Conservation (phyloP, 495 filamentous ascomycete genomes). For the Clavariopsis aquatica region DNA sequence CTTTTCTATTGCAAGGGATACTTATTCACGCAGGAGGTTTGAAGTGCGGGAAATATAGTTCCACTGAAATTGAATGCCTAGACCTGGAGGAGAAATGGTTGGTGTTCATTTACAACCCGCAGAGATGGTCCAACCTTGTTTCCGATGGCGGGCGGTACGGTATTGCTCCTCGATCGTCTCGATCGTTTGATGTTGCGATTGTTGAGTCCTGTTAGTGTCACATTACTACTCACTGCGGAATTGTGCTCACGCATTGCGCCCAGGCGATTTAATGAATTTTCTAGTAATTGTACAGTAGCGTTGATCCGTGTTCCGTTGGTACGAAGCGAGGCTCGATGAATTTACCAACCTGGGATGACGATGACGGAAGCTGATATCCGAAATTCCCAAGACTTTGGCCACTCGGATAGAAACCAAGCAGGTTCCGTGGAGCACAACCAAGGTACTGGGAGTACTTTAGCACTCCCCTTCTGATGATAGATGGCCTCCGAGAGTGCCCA, state of each 20-base stretch:
- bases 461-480: too few relatives aligned
- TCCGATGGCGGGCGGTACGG: too few relatives aligned
- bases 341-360: too few relatives aligned
- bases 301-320: too few relatives aligned
- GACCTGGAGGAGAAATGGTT: background rate
- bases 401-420: background rate
- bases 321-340: too few relatives aligned
- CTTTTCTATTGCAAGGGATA: background rate
- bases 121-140: too few relatives aligned
- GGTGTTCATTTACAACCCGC: background rate
- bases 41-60: conserved; percentile 8
- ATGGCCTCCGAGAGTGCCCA: too few relatives aligned
- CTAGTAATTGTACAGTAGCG: too few relatives aligned
- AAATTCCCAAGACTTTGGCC: background rate
- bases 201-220: background rate
- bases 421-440: background rate
- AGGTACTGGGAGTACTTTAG: too few relatives aligned
- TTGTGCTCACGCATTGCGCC: background rate
- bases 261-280: background rate
- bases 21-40: conserved; percentile 2
- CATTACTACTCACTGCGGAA: background rate
- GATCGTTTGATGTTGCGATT: conserved; percentile 3
- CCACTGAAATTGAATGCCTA: too few relatives aligned
- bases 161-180: too few relatives aligned
- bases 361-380: background rate